A percentile compares a stretch with the other conserved stretches of the same genome.
These are phyloP conservation scores for Plicaturopsis crispa DNA, from an alignment of 768 basidiomycete genomes.

Conservation along the genomic window DNA sequence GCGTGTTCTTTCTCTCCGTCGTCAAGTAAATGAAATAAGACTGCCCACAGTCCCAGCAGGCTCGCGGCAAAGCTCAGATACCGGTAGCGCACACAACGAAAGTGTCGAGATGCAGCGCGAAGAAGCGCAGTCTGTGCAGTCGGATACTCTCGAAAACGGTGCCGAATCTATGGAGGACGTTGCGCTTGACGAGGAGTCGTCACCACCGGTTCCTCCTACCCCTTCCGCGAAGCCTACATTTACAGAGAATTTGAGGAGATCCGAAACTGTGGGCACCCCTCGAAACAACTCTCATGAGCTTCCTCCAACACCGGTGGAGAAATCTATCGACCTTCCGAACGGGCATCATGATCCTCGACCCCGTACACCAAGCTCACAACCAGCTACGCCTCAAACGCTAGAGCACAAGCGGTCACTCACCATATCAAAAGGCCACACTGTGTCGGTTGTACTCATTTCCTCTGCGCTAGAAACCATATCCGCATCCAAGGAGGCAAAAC, in stretches of 20 bases:
- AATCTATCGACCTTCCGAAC: slow-evolving; percentile 6
- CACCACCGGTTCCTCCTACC: slow-evolving; percentile 4
- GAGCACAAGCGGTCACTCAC: slow-evolving; percentile 24
- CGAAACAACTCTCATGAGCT: slow-evolving; percentile 4
- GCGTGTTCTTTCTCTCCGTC: too few relatives aligned
- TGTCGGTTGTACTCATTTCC: slow-evolving; percentile 74
- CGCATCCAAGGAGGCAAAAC: slow-evolving; percentile 82
- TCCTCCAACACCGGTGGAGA: slow-evolving; percentile 4
- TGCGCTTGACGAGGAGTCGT: too few relatives aligned
- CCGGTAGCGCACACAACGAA: too few relatives aligned
- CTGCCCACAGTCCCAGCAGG: too few relatives aligned
- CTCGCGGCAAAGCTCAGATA: too few relatives aligned
- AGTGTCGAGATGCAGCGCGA: too few relatives aligned
- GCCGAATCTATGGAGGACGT: too few relatives aligned
- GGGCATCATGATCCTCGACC: slow-evolving; percentile 9
- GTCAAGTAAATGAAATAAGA: too few relatives aligned
- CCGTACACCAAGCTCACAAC: slow-evolving; percentile 12
- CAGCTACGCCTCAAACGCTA: too few relatives aligned
- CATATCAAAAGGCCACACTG: slow-evolving; percentile 51
- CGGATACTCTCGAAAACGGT: too few relatives aligned
- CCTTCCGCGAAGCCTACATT: slow-evolving; percentile 3
- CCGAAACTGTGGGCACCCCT: too few relatives aligned
- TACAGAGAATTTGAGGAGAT: slow-evolving; percentile 4
- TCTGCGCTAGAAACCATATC: slow-evolving; percentile 84
- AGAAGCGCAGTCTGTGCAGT: too few relatives aligned